A percentile compares a stretch with the other conserved stretches of the same genome.
Evolutionary conservation across 495 filamentous ascomycete species (phyloP).

Genomic region (Cudoniella acicularis): DNA sequence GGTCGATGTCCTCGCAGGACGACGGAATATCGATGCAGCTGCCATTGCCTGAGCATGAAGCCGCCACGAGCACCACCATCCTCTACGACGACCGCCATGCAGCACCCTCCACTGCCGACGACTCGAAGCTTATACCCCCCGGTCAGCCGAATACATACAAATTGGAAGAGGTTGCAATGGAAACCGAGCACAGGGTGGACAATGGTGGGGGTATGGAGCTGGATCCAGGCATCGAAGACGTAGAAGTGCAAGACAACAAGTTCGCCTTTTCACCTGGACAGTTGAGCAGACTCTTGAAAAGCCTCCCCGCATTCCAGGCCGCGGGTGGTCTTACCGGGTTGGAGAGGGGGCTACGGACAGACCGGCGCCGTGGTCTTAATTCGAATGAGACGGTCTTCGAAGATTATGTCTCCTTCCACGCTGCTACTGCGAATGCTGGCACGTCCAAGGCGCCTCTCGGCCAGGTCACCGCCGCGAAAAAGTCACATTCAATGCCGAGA

Average conservation of each 20-base stretch:
- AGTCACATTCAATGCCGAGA: neutral
- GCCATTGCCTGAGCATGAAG: no score
- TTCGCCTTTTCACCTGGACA: constrained; percentile 84
- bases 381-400: constrained; percentile 65
- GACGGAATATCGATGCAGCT: no score
- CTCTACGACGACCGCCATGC: no score
- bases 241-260: constrained; percentile 68
- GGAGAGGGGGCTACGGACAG: constrained; percentile 70
- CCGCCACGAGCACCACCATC: no score
- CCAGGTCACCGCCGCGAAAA: constrained; percentile 17
- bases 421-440: constrained; percentile 14
- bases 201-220: no score
- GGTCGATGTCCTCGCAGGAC: no score
- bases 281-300: constrained; percentile 79
- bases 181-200: no score
- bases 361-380: constrained; percentile 65
- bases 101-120: no score
- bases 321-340: constrained; percentile 74
- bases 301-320: constrained; percentile 68
- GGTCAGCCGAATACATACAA: no score
- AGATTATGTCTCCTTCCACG: constrained; percentile 64
- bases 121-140: no score
- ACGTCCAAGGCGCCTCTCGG: constrained; percentile 16
- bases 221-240: constrained; percentile 66
- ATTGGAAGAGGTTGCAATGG: no score